phyloP scores from a whole-genome alignment of 139 green algal genomes.

The Ulvella scutata region DNA sequence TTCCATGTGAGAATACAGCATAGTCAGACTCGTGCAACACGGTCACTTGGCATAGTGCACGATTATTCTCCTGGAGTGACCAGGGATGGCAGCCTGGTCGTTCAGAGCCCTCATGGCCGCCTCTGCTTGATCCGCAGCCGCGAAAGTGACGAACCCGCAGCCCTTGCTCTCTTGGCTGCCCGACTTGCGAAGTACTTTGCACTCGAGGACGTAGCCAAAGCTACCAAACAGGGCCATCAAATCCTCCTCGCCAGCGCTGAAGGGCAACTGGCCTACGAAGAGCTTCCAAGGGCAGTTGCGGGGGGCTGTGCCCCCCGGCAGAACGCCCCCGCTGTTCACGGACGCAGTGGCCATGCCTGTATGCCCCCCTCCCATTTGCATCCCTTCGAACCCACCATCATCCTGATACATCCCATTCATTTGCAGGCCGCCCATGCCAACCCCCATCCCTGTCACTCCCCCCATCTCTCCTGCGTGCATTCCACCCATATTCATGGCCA shows the following conservation, averaged over 20 bases:
- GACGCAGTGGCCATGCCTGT: no score
- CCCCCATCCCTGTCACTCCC: neutral
- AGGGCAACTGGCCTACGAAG: neutral
- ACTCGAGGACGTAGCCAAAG: neutral
- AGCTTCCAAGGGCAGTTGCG: conserved; percentile 4
- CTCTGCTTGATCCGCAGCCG: neutral
- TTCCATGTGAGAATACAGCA: no score
- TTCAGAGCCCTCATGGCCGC: neutral
- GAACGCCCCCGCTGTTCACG: no score
- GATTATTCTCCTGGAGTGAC: neutral
- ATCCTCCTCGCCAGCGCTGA: neutral
- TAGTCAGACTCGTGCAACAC: no score
- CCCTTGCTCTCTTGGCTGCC: neutral
- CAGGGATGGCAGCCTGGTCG: neutral
- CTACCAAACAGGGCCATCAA: neutral
- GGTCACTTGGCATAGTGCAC: neutral
- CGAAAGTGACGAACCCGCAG: neutral
- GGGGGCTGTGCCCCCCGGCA: neutral
- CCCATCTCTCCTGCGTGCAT: neutral
- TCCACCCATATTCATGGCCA: neutral
- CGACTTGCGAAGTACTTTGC: neutral
- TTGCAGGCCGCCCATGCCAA: neutral
- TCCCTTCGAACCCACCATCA: no score
- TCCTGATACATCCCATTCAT: no score
- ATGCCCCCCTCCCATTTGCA: no score